Conservation (phyloP, 2,329 filamentous ascomycete genomes). For the Ophiostoma sp. region DNA sequence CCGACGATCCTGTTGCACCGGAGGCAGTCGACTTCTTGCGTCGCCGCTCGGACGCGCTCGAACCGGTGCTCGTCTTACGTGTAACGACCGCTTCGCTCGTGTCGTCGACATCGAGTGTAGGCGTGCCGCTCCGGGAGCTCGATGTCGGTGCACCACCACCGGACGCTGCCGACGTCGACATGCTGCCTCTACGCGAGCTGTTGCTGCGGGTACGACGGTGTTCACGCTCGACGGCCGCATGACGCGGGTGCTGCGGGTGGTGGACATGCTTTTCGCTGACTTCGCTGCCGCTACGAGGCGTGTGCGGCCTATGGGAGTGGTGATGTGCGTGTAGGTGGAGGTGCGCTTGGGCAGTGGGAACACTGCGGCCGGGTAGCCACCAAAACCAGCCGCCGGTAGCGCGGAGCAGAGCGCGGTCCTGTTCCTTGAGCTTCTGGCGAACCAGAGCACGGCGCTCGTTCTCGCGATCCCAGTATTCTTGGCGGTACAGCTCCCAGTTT, state of each 20-base stretch:
- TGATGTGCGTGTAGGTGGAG: background rate
- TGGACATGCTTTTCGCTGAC: slow-evolving; percentile 38
- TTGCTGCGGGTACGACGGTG: slow-evolving; percentile 52
- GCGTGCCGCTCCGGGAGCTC: slow-evolving; percentile 30
- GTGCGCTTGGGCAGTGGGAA: background rate
- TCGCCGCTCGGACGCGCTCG: slow-evolving; percentile 51
- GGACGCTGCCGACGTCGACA: slow-evolving; percentile 33
- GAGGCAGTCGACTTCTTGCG: slow-evolving; percentile 46
- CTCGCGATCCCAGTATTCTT: slow-evolving; percentile 95
- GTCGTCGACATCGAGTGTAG: slow-evolving; percentile 49
- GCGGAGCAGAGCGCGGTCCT: slow-evolving; percentile 67
- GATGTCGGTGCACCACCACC: slow-evolving; percentile 34
- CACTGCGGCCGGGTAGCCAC: slow-evolving; percentile 74
- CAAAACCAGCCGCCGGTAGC: slow-evolving; percentile 74
- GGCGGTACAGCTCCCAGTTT: slow-evolving; percentile 93
- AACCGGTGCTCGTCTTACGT: slow-evolving; percentile 51
- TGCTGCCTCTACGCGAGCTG: slow-evolving; percentile 55
- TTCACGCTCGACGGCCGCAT: slow-evolving; percentile 47
- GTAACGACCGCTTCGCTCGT: slow-evolving; percentile 29
- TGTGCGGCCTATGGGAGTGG: slow-evolving; percentile 18
- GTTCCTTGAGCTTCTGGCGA: slow-evolving; percentile 66
- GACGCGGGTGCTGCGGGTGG: slow-evolving; percentile 46
- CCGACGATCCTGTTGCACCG: slow-evolving; percentile 41
- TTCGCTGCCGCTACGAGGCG: slow-evolving; percentile 24
- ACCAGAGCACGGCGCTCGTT: slow-evolving; percentile 82